These are phyloP conservation scores for Pichia eremophila DNA, from an alignment of 805 yeast genomes.

Conservation along the genomic window DNA sequence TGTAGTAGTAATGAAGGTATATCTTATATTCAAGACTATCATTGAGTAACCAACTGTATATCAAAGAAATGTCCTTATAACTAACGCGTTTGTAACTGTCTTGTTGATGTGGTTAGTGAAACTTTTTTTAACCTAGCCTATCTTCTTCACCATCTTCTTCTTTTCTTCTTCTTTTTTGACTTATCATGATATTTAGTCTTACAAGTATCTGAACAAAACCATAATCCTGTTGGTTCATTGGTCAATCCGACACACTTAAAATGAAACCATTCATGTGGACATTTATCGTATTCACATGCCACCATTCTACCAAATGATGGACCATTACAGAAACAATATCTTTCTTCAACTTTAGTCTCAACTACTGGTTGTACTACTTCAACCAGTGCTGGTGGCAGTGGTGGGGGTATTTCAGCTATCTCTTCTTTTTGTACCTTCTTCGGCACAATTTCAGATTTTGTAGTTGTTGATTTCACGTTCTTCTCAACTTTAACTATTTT, in stretches of 20 bases:
- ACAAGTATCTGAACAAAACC: slow-evolving; percentile 87
- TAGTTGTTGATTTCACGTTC: background rate
- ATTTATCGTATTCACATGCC: slow-evolving; percentile 86
- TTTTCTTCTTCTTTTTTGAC: slow-evolving; percentile 10
- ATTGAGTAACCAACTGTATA: no score
- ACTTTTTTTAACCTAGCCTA: no score
- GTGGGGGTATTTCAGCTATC: background rate
- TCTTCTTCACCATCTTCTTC: slow-evolving; percentile 6
- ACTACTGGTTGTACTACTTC: background rate
- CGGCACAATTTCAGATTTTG: no score
- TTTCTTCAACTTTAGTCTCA: background rate
- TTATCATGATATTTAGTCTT: slow-evolving; percentile 5
- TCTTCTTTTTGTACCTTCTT: background rate
- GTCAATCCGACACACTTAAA: slow-evolving; percentile 88
- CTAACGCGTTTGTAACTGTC: no score
- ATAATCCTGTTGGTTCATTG: slow-evolving; percentile 74
- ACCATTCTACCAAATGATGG: slow-evolving; percentile 80
- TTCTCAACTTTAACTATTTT: background rate
- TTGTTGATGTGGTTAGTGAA: no score
- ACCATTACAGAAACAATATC: slow-evolving; percentile 44
- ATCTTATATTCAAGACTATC: no score
- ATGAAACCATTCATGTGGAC: slow-evolving; percentile 88
- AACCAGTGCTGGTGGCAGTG: no score
- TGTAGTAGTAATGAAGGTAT: no score
- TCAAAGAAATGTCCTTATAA: no score